Evolutionary conservation across 2,329 filamentous ascomycete genomes (phyloP), one percentile per base, ranked within the genome.

Genomic region (Ophiostoma quercus): DNA sequence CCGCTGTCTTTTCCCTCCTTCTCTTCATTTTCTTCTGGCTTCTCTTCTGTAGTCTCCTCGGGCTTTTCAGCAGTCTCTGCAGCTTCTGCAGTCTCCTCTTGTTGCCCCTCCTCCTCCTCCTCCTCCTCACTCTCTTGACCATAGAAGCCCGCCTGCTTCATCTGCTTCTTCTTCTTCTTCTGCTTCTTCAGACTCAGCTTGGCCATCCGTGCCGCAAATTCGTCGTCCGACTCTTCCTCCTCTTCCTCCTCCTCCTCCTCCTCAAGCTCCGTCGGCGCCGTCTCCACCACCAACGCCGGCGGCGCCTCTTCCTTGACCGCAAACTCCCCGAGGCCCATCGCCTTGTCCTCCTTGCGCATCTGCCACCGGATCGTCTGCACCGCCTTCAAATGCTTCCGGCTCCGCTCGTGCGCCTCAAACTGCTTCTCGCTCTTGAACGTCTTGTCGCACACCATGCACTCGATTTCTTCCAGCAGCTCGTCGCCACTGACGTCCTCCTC

Each of bases 301-400:
- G 8, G 34, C 34, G 8, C 34, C 34, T 34, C 34, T 34, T 34
- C 34, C 39, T 41, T 41, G 9, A 11, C 39, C 5, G 34, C 66
- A 14, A 54, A n/a, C 60, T 63, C 71, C 4, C 51, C 69, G 2
- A 75, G 77, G 60, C 85, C 79, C 9, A 92, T 78, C 67, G 88
- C 83, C 66, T 83, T 82, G 75, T 94, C 90, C 75, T 99, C 91
- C 74, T 89, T 88, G 74, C 85, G 87, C 93, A 99, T 96, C 77
- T 95, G 89, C 75, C 87, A 85, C 75, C 88, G 88, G 54, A 99
- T 80, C 72, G 93, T 87, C 74, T 94, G 89, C 7, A 97, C 85
- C 2, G 92, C 90, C 77, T 97, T 98, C 72, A 89, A 80, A 76
- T 99, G 95, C 79, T 98, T 99, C 79, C 97, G 99, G 83, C 94